Conservation (phyloP, 2,329 filamentous ascomycete genomes). For the Dryadomyces quercivorus region DNA sequence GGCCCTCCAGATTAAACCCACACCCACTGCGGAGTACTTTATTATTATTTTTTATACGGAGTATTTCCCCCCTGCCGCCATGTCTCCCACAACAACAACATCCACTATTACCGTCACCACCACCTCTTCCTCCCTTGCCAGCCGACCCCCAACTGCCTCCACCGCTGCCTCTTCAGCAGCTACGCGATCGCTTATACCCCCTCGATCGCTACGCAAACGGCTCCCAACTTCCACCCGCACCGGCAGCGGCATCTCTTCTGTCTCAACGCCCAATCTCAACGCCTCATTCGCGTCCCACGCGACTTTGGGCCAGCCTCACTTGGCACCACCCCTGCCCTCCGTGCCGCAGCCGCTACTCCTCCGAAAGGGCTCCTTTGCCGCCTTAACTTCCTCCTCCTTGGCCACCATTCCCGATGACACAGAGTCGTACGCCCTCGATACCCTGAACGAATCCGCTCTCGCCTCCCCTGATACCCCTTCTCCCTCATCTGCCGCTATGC, state of each 20-base stretch:
- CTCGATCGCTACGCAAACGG: constrained; percentile 8
- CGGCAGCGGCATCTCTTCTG: constrained; percentile 26
- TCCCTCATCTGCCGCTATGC: background rate
- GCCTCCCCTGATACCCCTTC: background rate
- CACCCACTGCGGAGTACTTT: background rate
- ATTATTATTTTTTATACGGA: background rate
- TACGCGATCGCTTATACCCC: constrained; percentile 2
- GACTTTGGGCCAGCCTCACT: constrained; percentile 21
- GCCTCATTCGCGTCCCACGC: constrained; percentile 37
- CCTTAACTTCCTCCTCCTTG: constrained; percentile 51
- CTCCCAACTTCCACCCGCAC: constrained; percentile 7
- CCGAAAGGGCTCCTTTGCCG: constrained; percentile 60
- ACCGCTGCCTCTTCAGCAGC: background rate
- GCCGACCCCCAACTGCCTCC: background rate
- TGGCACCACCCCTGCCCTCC: background rate
- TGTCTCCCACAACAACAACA: constrained; percentile 13
- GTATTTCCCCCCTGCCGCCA: constrained; percentile 1
- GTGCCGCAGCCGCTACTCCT: constrained; percentile 33
- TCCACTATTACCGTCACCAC: background rate
- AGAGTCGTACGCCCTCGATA: constrained; percentile 48
- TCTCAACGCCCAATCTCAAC: constrained; percentile 48
- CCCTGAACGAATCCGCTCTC: constrained; percentile 29
- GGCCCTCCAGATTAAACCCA: background rate
- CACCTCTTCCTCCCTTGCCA: background rate
- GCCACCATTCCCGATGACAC: constrained; percentile 55